Conservation (phyloP, 2,329 filamentous ascomycete species). For the Anisogramma anomala region DNA sequence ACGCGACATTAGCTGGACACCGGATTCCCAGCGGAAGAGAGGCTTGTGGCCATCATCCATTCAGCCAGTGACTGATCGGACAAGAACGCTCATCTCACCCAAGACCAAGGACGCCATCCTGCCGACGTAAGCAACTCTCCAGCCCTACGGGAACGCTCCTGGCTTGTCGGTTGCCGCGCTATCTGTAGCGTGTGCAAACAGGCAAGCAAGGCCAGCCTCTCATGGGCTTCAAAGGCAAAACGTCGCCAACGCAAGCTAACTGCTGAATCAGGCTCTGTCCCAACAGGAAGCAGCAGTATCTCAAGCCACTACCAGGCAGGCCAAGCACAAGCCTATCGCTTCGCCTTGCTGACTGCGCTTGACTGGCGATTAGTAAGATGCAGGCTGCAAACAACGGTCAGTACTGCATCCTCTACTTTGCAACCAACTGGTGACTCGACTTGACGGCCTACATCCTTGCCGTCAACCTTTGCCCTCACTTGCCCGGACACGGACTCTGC, state of each 20-base stretch:
- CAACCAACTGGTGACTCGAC: background rate
- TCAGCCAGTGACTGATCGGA: too few relatives aligned
- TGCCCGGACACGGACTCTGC: background rate
- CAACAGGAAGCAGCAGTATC: background rate
- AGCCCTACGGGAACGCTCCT: too few relatives aligned
- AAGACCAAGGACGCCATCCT: too few relatives aligned
- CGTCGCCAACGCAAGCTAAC: background rate
- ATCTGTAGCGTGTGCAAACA: background rate
- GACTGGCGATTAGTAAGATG: conserved; percentile 10
- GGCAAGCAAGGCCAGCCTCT: background rate
- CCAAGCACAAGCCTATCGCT: background rate
- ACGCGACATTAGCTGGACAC: too few relatives aligned
- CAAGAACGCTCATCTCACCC: too few relatives aligned
- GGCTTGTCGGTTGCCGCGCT: too few relatives aligned
- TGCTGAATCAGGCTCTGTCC: conserved; percentile 10
- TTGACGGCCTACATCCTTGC: background rate
- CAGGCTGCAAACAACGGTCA: conserved; percentile 14
- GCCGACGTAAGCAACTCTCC: too few relatives aligned
- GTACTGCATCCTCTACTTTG: background rate
- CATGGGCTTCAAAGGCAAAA: background rate
- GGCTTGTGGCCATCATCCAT: too few relatives aligned
- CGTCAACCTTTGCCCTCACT: background rate
- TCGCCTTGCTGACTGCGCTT: background rate
- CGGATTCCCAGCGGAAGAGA: too few relatives aligned
- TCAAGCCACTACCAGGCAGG: background rate